A percentile compares a stretch with the other conserved stretches of the same genome.
Evolutionary conservation across 1,284 basidiomycete genomes (phyloP).

Genomic region (Boletus coffeatus): DNA sequence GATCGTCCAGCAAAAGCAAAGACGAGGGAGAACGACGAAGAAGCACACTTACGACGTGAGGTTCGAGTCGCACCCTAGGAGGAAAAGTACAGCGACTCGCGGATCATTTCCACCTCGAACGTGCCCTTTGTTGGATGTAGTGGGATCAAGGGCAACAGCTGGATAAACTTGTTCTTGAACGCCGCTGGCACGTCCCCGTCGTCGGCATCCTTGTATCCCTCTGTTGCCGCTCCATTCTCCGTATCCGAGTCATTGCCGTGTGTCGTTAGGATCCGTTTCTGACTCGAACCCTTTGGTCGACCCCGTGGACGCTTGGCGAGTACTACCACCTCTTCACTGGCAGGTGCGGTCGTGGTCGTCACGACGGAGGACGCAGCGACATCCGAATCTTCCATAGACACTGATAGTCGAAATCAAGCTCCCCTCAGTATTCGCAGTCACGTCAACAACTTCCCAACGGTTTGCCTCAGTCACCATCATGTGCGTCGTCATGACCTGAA

Average conservation of each 20-base stretch:
- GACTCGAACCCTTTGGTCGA: slow-evolving; percentile 14
- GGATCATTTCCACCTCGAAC: slow-evolving; percentile 86
- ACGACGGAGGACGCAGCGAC: not conserved
- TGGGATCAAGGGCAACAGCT: slow-evolving; percentile 50
- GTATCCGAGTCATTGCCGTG: slow-evolving; percentile 10
- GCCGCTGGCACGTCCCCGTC: slow-evolving; percentile 25
- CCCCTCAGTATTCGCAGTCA: too few relatives aligned
- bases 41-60: not conserved
- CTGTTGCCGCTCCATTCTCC: slow-evolving; percentile 1
- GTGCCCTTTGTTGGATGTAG: slow-evolving; percentile 82
- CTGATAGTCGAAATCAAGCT: slow-evolving; percentile 20
- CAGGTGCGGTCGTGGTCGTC: not conserved
- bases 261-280: slow-evolving; percentile 9
- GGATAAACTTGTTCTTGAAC: slow-evolving; percentile 63
- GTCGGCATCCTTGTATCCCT: slow-evolving; percentile 6
- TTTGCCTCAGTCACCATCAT: too few relatives aligned
- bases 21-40: not conserved
- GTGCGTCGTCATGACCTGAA: too few relatives aligned
- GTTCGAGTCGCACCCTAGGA: slow-evolving; percentile 40
- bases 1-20: slow-evolving; percentile 1
- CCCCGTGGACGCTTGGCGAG: slow-evolving; percentile 16
- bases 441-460: too few relatives aligned
- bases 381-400: slow-evolving; percentile 7
- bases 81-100: slow-evolving; percentile 87
- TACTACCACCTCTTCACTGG: slow-evolving; percentile 13